These are phyloP conservation scores for Coprinopsis sp. DNA, from an alignment of 768 basidiomycete species.

Conservation along the genomic window DNA sequence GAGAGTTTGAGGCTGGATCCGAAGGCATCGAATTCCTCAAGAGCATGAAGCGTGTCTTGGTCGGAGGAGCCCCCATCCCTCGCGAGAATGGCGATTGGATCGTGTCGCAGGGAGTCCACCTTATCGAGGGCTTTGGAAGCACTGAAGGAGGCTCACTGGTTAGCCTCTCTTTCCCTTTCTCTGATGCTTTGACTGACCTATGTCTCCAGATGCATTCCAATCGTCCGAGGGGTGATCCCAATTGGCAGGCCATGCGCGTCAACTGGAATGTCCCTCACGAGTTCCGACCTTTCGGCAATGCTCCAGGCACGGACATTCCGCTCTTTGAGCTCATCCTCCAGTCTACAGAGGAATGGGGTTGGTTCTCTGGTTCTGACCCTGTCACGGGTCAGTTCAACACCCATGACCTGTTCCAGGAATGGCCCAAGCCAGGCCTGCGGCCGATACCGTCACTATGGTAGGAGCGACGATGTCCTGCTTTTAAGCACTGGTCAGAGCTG, in stretches of 20 bases:
- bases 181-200: neutral
- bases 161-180: neutral
- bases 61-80: neutral
- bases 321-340: neutral
- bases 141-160: conserved; percentile 2
- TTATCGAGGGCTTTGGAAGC: conserved; percentile 2
- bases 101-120: neutral
- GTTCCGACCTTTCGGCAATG: neutral
- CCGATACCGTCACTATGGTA: neutral
- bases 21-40: neutral
- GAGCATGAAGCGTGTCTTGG: neutral
- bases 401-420: neutral
- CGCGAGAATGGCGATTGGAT: neutral
- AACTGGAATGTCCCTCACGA: neutral
- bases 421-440: neutral
- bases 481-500: neutral
- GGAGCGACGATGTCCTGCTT: neutral
- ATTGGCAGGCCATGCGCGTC: neutral
- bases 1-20: neutral
- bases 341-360: neutral
- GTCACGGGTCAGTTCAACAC: conserved; percentile 1
- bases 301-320: neutral
- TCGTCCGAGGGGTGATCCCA: neutral
- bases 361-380: neutral
- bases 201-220: conserved; percentile 1